phyloP scores from a whole-genome alignment of 176 grass and related monocot species.

The Triticum turgidum region DNA sequence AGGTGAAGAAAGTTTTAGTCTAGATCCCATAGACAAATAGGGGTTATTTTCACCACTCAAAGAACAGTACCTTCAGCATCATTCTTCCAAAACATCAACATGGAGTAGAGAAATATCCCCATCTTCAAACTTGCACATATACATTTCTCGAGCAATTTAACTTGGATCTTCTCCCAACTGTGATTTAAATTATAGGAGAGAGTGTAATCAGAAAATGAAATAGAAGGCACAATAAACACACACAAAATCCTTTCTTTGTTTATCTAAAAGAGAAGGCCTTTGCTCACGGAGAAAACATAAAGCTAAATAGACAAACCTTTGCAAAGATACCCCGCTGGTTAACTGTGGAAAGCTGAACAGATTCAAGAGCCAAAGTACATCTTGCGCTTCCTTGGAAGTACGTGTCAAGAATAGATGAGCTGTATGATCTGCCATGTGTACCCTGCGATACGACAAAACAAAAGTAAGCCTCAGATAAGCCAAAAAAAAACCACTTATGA shows the following conservation, averaged over 20 bases:
- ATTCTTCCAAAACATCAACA: constrained; percentile 77
- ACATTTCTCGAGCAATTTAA: constrained; percentile 87
- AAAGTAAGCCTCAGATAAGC: constrained; percentile 31
- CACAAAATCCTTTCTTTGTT: neutral
- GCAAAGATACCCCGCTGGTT: constrained; percentile 44
- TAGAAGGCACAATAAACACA: constrained; percentile 11
- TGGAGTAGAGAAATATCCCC: constrained; percentile 75
- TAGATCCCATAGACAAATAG: constrained; percentile 13
- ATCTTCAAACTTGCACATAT: constrained; percentile 49
- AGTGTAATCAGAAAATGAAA: constrained; percentile 30
- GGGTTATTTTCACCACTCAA: constrained; percentile 14
- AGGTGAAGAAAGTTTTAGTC: constrained; percentile 1
- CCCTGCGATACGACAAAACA: constrained; percentile 45
- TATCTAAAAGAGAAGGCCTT: constrained; percentile 4
- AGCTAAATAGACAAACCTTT: constrained; percentile 60
- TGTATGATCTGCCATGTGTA: constrained; percentile 62
- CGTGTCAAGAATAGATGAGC: constrained; percentile 76
- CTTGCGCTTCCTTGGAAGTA: constrained; percentile 59
- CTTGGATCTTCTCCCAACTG: constrained; percentile 95
- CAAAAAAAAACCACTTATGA: neutral
- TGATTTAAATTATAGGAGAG: constrained; percentile 69
- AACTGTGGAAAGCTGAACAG: constrained; percentile 39
- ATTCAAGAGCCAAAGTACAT: constrained; percentile 68
- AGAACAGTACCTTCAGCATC: constrained; percentile 55
- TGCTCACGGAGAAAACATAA: constrained; percentile 9